Base-by-base conservation (phyloP, 2,329 filamentous ascomycete genomes). In the Fusarium tuaranense region DNA sequence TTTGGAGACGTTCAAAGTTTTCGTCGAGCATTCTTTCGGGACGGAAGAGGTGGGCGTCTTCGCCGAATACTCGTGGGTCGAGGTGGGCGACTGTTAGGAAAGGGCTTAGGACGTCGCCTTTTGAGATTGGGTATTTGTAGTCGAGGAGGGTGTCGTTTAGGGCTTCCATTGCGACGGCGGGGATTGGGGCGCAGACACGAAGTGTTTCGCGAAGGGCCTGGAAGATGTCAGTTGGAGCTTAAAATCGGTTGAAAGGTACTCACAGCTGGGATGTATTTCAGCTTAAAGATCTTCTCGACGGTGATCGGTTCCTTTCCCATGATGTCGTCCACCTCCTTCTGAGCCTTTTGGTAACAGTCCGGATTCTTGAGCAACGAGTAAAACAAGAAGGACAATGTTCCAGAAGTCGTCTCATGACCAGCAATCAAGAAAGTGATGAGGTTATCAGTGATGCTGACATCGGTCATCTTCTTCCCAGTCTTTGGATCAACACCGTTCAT, bases 401-500 rank as follows among this genome's bases (percentile, higher is more conserved):
- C 91, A 6, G 88, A 88, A 0, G 92, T 91, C 0, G 92, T 94
- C 72, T 93, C 92, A 75, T 93, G 91, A 1, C 91, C 78, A 59
- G 90, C 90, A 73, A 91, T 89, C n/a, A 93, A 81, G 75, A 93
- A 93, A 0, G 91, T 93, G 65, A 92, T 89, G 83, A 94, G 88
- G 73, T 94, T 93, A 78, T 92, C 87, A 34, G 89, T 86, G 73
- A 93, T 92, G 38, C 85, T 88, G 5, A 87, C 82, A 72, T 92
- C 89, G 0, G 84, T 87, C 80, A 94, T 85, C 9, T 86, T 86
- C 74, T 90, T 84, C 14, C 92, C 91, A 4, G 92, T 93, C 82
- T 90, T 88, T 4, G 89, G 86, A 78, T 94, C 92, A 12, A 85
- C 86, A 1, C 90, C 90, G 12, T 89, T 84, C 38, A 94, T 82